Conservation (phyloP, 345 rosid species). For the Pistacia integerrima region DNA sequence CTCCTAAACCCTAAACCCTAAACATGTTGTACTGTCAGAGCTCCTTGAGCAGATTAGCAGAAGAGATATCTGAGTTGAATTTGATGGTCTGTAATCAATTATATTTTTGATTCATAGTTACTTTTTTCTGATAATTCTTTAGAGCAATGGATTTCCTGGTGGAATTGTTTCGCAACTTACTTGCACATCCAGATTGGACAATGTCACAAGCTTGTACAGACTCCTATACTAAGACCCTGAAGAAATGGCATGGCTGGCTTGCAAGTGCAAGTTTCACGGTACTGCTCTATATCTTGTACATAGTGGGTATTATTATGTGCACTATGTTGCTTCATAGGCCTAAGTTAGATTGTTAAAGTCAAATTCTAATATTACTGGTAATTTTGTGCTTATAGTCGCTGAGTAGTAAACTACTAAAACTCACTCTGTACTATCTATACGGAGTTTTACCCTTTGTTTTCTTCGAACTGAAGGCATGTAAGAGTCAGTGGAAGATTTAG, state of each 20-base stretch:
- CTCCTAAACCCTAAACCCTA: too few relatives aligned
- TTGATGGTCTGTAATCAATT: slow-evolving; percentile 13
- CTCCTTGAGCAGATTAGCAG: not conserved
- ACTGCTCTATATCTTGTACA: slow-evolving; percentile 10
- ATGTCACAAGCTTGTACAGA: slow-evolving; percentile 89
- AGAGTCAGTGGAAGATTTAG: not conserved
- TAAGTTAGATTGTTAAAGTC: not conserved
- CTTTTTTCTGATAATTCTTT: slow-evolving; percentile 25
- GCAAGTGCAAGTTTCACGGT: slow-evolving; percentile 91
- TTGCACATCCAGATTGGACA: slow-evolving; percentile 82
- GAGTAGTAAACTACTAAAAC: not conserved
- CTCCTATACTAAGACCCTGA: slow-evolving; percentile 83
- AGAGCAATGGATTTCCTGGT: slow-evolving; percentile 97
- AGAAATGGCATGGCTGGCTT: slow-evolving; percentile 94
- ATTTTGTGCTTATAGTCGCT: not conserved
- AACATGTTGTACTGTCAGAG: not conserved
- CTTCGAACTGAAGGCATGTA: not conserved
- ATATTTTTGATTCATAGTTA: not conserved
- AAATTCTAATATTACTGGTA: not conserved
- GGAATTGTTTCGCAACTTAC: slow-evolving; percentile 85
- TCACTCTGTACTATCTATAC: not conserved
- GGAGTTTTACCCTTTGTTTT: not conserved
- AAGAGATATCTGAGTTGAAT: not conserved
- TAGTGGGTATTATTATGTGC: not conserved
- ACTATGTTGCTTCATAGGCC: not conserved